Evolutionary conservation across 2,329 filamentous ascomycete species (phyloP), one percentile per base, ranked within the genome.

Genomic region (Orbilia quercus): DNA sequence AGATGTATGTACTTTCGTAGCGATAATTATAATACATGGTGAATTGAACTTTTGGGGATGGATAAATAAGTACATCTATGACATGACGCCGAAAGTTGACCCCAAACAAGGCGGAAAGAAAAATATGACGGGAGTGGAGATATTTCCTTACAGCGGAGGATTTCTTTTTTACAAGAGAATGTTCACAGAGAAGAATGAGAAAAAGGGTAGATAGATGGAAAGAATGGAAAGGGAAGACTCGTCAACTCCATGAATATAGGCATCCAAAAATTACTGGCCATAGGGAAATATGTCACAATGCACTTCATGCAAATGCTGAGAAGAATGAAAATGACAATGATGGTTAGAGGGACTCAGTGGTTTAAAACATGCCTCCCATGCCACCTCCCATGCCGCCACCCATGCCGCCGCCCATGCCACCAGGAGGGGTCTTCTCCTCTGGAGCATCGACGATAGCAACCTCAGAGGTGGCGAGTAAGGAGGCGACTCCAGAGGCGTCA

Each of bases 381-480:
- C 28, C 34, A 25, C 50, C 75, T 44, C 74, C 74, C 67, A 77
- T 77, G 50, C 83, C 82, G 42, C 82, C 82, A 83, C 81, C 23
- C 50, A 54, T 54, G 40, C 50, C 50, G 22, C 36, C 75, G 53
- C 71, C 71, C 65, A 76, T 76, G 54, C 83, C 82, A 38, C 82
- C 82, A 75, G 84, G 83, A 74, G 85, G 84, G 79, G 87, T 86
- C 90, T 97, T 97, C 82, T 97, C 93, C 82, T 98, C 94, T 60
- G 91, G 87, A 60, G 94, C 95, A 82, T 99, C 95, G 57, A 97
- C 93, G 76, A 99, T 96, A 77, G 95, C 93, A 67, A 98, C 95
- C 85, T 99, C 95, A 74, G 95, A 99, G 77, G 95, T 99, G 81
- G 95, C 95, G 75, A 99, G 90, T 74, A 99, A 88, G 60, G 94